A percentile compares a stretch with the other conserved stretches of the same genome.
Conservation (phyloP, 1,284 basidiomycete species). For the Laetiporus sulphureus region DNA sequence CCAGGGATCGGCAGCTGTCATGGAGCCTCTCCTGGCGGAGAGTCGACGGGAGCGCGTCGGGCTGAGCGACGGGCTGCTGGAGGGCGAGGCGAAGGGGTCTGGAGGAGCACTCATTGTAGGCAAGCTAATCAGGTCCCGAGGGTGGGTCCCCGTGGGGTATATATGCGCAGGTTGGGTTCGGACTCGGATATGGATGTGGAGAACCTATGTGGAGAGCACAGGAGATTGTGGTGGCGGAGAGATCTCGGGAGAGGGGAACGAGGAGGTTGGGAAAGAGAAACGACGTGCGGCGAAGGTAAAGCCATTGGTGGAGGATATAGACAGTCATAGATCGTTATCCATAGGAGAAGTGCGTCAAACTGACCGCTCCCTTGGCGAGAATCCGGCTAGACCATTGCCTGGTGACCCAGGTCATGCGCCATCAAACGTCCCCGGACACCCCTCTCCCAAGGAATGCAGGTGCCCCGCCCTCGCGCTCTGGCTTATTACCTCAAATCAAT, state of each 20-base stretch:
- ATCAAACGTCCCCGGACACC: slow-evolving; percentile 2
- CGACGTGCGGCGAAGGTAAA: background rate
- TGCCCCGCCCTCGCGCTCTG: too few species aligned
- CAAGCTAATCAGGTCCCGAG: too few species aligned
- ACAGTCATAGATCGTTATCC: slow-evolving; percentile 7
- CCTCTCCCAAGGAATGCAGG: too few species aligned
- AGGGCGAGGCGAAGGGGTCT: slow-evolving; percentile 14
- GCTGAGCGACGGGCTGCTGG: slow-evolving; percentile 20
- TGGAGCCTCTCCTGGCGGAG: slow-evolving; percentile 54
- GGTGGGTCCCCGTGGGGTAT: slow-evolving; percentile 12
- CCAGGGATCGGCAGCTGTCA: slow-evolving; percentile 59
- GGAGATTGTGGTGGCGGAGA: background rate
- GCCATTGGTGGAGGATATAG: slow-evolving; percentile 3
- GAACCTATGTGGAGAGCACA: slow-evolving; percentile 6
- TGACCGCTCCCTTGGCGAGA: background rate
- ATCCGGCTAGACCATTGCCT: background rate
- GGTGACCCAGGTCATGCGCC: slow-evolving; percentile 1
- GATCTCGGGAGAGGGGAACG: background rate
- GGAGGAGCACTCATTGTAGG: slow-evolving; percentile 15
- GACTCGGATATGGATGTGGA: slow-evolving; percentile 2
- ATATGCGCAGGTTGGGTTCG: slow-evolving; percentile 8
- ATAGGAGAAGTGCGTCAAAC: slow-evolving; percentile 5
- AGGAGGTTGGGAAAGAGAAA: background rate
- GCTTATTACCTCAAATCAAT: too few species aligned
- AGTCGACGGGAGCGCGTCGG: slow-evolving; percentile 34